Base-by-base conservation (phyloP, 192 early-diverging fungal genomes). In the Podila clonocystis region DNA sequence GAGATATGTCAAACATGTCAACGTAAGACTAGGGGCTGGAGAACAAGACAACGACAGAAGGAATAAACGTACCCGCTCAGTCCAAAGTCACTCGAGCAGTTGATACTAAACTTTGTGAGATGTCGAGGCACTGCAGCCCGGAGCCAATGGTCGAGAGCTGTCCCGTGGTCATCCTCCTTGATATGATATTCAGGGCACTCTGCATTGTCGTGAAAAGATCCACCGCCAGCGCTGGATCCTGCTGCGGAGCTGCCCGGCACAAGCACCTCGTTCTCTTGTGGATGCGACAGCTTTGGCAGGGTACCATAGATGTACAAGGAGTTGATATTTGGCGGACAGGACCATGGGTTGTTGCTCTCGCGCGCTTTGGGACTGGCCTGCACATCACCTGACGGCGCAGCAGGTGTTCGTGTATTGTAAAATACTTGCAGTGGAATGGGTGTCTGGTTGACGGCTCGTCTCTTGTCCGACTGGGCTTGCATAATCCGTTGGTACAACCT, bases 91-190 rank as follows among this genome's bases (percentile, higher is more conserved):
- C 48, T 38, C 2, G 72, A 74, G 19, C 60, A 58, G 19, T 50
- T 45, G 8, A 74, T 62, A 19, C 64, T 67, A 24, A 74, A 74
- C 28, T 65, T 62, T 9, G 17, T 67, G 4, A 74, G 38, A 11
- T 38, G 26, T 29, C 66, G 31, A 8, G 65, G 72, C 17, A 67
- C 33, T 1, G 72, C 59, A 29, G 64, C 45, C 11, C 60, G 65
- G 22, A 74, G 65, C 72, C 72, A 74, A 62, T 67, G 63, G 17
- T 74, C 72, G 48, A 74, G 50, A 48, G 60, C 61, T 29, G 72
- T 61, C 13, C 72, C 65, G 22, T 62, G 33, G 8, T 24, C 65
- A 30, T 28, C 59, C 4, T 45, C 49, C 9, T 45, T 62, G 58
- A 70, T 70, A 20, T 29, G 68, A 31, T 62, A 62, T 0, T 45